These are phyloP conservation scores for Rhodamnia rubescens DNA, from an alignment of 345 rosid genomes.

Conservation along the genomic window DNA sequence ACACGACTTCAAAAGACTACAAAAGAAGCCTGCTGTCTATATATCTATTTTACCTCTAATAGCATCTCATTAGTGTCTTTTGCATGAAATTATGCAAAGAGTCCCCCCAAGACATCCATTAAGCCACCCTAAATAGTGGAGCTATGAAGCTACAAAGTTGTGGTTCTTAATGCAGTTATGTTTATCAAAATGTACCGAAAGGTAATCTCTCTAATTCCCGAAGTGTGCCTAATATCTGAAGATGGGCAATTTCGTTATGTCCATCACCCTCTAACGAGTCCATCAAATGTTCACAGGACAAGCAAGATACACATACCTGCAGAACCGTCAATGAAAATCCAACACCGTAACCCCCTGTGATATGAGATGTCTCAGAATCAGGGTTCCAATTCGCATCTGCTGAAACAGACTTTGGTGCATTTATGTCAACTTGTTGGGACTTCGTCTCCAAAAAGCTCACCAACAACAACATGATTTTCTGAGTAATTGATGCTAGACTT, in stretches of 20 bases:
- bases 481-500: slow-evolving; percentile 3
- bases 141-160: background rate
- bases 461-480: slow-evolving; percentile 93
- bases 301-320: slow-evolving; percentile 35
- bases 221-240: background rate
- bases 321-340: slow-evolving; percentile 90
- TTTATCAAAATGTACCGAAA: background rate
- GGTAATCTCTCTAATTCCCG: background rate
- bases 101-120: background rate
- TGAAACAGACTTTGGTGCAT: slow-evolving; percentile 55
- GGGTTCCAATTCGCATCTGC: slow-evolving; percentile 56
- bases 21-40: background rate
- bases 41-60: background rate
- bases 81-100: background rate
- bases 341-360: slow-evolving; percentile 88
- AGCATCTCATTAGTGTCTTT: background rate
- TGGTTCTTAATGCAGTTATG: background rate
- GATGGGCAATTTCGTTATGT: background rate
- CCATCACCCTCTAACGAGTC: background rate
- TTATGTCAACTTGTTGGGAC: slow-evolving; percentile 50
- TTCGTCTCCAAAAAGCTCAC: slow-evolving; percentile 84
- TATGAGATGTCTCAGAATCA: slow-evolving; percentile 74
- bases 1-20: background rate
- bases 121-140: background rate
- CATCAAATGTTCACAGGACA: background rate